A percentile compares a stretch with the other conserved stretches of the same genome.
phyloP scores from a whole-genome alignment of 371 early-diverging fungal species.

The Mucor velutinosus region DNA sequence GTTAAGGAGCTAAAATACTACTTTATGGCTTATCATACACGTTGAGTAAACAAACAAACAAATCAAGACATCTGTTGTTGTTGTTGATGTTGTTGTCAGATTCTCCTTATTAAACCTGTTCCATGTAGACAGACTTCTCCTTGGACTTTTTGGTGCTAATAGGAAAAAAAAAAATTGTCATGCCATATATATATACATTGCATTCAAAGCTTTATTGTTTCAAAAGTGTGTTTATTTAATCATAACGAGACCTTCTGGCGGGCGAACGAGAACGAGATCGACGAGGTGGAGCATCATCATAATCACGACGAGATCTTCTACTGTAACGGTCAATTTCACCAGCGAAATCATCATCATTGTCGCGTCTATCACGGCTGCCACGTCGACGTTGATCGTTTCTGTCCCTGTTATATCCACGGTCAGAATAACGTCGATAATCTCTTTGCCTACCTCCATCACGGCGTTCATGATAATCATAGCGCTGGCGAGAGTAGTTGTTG shows the following conservation, averaged over 20 bases:
- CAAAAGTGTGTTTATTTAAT: slow-evolving; percentile 11
- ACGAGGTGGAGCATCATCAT: slow-evolving; percentile 29
- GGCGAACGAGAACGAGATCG: slow-evolving; percentile 39
- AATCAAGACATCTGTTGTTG: not conserved
- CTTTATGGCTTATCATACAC: not conserved
- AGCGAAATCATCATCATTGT: slow-evolving; percentile 36
- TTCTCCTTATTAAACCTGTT: slow-evolving; percentile 1
- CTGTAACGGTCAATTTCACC: slow-evolving; percentile 40
- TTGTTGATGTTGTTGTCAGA: slow-evolving; percentile 2
- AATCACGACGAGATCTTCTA: slow-evolving; percentile 36
- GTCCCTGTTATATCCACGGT: slow-evolving; percentile 44
- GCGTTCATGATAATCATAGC: slow-evolving; percentile 54
- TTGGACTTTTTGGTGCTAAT: not conserved
- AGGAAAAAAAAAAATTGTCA: not conserved
- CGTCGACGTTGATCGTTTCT: slow-evolving; percentile 23
- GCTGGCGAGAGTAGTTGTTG: slow-evolving; percentile 45
- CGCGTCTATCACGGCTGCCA: slow-evolving; percentile 34
- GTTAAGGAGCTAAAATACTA: not conserved
- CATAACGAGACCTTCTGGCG: slow-evolving; percentile 22
- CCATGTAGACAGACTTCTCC: not conserved
- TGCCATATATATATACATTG: not conserved
- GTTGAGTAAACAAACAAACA: not conserved
- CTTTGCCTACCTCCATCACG: slow-evolving; percentile 58
- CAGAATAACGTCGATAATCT: slow-evolving; percentile 56
- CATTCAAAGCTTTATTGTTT: not conserved